A percentile compares a stretch with the other conserved stretches of the same genome.
Conservation (phyloP, 83 land plant species). For the Isoetes engelmannii region DNA sequence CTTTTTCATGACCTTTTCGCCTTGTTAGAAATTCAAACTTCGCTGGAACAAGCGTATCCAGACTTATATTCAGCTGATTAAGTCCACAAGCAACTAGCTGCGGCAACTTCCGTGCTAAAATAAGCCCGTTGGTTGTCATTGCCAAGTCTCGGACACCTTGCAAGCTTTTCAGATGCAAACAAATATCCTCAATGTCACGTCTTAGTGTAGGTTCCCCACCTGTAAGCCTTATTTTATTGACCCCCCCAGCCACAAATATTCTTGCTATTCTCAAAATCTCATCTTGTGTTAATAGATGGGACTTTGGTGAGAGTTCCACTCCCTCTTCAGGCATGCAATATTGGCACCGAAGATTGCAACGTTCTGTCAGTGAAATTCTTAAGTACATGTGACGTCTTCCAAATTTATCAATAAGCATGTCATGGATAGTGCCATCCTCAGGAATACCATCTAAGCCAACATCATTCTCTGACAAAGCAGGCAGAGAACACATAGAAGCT, state of each 20-base stretch:
- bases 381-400: constrained; percentile 87
- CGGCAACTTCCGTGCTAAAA: constrained; percentile 76
- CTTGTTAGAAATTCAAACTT: constrained; percentile 92
- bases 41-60: constrained; percentile 92
- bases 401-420: constrained; percentile 79
- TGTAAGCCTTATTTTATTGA: constrained; percentile 82
- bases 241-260: constrained; percentile 78
- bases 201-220: constrained; percentile 97
- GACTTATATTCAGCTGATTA: constrained; percentile 66
- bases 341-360: constrained; percentile 90
- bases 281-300: constrained; percentile 50
- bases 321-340: constrained; percentile 99
- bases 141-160: constrained; percentile 71
- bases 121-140: constrained; percentile 88
- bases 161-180: constrained; percentile 42
- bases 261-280: constrained; percentile 68
- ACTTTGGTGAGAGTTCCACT: constrained; percentile 75
- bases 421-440: constrained; percentile 33
- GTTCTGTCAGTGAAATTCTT: constrained; percentile 88
- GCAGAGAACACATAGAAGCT: too few relatives aligned
- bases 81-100: constrained; percentile 71
- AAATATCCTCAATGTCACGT: constrained; percentile 80
- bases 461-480: too few relatives aligned
- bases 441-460: background rate
- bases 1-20: constrained; percentile 80